Evolutionary conservation across 345 rosid species (phyloP), one percentile per base, ranked within the genome.

Genomic region (Salix arbutifolia): DNA sequence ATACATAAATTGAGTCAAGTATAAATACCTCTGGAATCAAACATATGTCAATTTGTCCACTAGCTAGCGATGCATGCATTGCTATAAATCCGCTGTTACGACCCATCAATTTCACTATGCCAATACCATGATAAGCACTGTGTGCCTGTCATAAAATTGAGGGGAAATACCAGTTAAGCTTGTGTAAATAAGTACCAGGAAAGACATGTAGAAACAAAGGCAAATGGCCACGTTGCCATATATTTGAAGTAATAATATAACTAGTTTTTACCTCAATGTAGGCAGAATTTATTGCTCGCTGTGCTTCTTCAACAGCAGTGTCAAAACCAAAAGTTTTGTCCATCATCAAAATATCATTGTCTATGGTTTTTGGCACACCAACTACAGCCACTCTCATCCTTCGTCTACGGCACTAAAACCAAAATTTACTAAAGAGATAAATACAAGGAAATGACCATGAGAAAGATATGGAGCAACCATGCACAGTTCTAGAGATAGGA

Each of bases 221-320:
- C 5, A 60, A 64, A 46, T 46, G 18, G 13, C 13, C 50, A 46
- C 5, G 13, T 46, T 46, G 50, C 16, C 17, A 46, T 46, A 40
- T 46, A 46, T 46, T 44, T 46, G 18, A 46, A 48, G 16, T 7
- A 44, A 18, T 4, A 71, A 70, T 40, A 66, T 73, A 77, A n/a
- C 28, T 5, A 9, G 67, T 68, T 44, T 60, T 69, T 79, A 96
- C 99, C 98, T 96, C 98, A 77, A 96, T 96, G 83, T 96, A 96
- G 5, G 99, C 97, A 74, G 98, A 96, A 88, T 94, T 94, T 71
- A 94, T 94, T 37, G 99, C 99, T 53, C 99, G 89, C 53, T 93
- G 99, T 31, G 99, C 98, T 82, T 92, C 99, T 87, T 96, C 98
- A 81, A 96, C 98, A 46, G 98, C 99, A 84, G 98, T 93, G 70